Evolutionary conservation across 148 eudicot genomes (phyloP).

Genomic region (Rhododendron ovatum): DNA sequence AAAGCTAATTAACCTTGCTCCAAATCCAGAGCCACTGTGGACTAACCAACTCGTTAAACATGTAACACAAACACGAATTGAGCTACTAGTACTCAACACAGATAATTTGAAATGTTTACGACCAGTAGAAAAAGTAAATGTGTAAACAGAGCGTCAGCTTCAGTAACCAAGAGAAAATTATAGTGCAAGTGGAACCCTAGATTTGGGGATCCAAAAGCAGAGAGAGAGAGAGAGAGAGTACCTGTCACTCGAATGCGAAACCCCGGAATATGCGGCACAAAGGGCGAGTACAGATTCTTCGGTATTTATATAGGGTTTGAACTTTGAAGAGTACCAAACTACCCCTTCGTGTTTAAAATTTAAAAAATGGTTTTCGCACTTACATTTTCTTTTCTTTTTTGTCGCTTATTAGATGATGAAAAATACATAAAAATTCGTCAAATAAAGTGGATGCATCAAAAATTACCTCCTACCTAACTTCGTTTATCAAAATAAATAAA

Average conservation of each 20-base stretch:
- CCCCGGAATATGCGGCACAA: constrained; percentile 26
- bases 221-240: constrained; percentile 15
- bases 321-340: not conserved
- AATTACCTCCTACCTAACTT: not conserved
- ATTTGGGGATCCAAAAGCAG: constrained; percentile 43
- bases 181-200: constrained; percentile 27
- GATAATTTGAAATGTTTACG: not conserved
- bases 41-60: not conserved
- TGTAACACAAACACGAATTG: not conserved
- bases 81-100: not conserved
- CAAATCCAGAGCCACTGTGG: not conserved
- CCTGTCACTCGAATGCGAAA: constrained; percentile 25
- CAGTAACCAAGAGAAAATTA: not conserved
- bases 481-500: too few relatives aligned
- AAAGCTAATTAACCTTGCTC: not conserved
- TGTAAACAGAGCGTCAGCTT: not conserved
- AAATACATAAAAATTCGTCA: not conserved
- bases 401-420: too few relatives aligned
- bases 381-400: too few relatives aligned
- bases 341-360: not conserved
- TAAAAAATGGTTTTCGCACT: too few relatives aligned
- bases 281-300: not conserved
- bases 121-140: not conserved
- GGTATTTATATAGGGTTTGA: not conserved
- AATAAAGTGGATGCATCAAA: not conserved